A percentile compares a stretch with the other conserved stretches of the same genome.
Evolutionary conservation across 345 rosid species (phyloP).

Genomic region (Salix udensis): DNA sequence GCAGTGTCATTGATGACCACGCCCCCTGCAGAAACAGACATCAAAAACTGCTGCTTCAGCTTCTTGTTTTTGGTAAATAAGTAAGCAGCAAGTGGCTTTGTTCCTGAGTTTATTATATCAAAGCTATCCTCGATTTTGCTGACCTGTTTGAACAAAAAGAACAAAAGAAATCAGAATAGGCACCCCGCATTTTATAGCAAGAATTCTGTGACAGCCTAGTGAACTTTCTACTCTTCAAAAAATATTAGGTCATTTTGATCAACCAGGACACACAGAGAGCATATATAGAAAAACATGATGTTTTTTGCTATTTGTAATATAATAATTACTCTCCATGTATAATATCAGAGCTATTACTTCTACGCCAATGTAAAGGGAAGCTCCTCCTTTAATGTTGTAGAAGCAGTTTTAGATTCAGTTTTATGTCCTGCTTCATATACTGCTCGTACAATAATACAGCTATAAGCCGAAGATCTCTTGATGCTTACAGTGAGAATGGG

Average conservation of each 20-base stretch:
- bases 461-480: neutral
- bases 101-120: conserved; percentile 60
- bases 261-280: neutral
- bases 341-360: neutral
- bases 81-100: conserved; percentile 94
- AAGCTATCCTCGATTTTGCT: conserved; percentile 75
- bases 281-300: neutral
- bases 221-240: neutral
- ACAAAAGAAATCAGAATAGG: neutral
- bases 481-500: conserved; percentile 64
- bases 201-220: neutral
- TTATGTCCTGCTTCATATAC: neutral
- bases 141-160: conserved; percentile 42
- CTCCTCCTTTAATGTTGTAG: neutral
- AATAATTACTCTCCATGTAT: neutral
- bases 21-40: conserved; percentile 80
- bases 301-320: no score
- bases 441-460: neutral
- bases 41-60: conserved; percentile 61
- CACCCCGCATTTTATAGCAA: neutral
- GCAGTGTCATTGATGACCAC: conserved; percentile 75
- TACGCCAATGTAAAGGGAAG: neutral
- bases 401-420: neutral
- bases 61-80: conserved; percentile 70
- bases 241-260: neutral